These are phyloP conservation scores for Myriosclerotinia curreyana DNA, from an alignment of 2,329 filamentous ascomycete species.

Conservation along the genomic window DNA sequence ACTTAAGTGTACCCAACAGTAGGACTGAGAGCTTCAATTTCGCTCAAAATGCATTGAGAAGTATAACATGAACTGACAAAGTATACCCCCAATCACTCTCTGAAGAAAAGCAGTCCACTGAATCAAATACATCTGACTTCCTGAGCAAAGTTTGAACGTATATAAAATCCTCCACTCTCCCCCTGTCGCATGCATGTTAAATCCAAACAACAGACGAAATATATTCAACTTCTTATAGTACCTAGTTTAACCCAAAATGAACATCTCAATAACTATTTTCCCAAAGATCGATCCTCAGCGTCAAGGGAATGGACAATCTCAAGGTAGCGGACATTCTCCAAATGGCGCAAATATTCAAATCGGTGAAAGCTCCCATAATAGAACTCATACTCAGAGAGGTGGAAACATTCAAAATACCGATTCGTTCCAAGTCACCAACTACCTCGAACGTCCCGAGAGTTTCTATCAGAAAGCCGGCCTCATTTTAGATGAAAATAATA, in stretches of 20 bases:
- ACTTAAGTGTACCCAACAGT: too few relatives aligned
- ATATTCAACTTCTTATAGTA: background rate
- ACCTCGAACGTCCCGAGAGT: too few relatives aligned
- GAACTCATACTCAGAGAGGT: background rate
- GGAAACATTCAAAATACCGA: background rate
- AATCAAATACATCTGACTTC: background rate
- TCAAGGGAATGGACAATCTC: background rate
- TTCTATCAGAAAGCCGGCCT: background rate
- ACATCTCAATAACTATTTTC: background rate
- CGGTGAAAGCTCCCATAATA: too few relatives aligned
- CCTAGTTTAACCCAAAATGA: background rate
- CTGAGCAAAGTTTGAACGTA: background rate
- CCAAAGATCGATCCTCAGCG: background rate
- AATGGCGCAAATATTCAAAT: background rate
- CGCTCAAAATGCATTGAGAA: background rate
- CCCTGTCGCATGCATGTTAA: background rate
- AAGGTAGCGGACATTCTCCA: background rate
- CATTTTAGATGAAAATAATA: background rate
- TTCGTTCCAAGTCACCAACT: rapidly evolving
- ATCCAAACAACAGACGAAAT: background rate
- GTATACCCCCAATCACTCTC: background rate
- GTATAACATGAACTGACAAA: background rate
- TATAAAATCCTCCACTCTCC: background rate
- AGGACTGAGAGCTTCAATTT: too few relatives aligned
- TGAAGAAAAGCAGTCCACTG: background rate